These are phyloP conservation scores for Prunus dulcis DNA, from an alignment of 306 rosid genomes.

Conservation along the genomic window DNA sequence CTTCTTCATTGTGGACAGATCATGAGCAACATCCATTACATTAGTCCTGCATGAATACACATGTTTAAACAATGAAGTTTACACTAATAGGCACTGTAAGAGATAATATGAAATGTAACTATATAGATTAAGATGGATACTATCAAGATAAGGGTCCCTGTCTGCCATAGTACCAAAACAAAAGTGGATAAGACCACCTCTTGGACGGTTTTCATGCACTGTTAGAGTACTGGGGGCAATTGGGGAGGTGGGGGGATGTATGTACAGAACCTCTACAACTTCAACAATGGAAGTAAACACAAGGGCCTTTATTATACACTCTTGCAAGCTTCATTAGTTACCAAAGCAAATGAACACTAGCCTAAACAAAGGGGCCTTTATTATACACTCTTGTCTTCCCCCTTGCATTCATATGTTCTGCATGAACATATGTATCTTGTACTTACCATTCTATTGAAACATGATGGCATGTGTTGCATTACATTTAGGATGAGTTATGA, in stretches of 20 bases:
- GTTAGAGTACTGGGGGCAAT: too few relatives aligned
- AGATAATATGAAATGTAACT: neutral
- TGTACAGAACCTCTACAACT: neutral
- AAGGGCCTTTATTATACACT: neutral
- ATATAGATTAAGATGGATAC: neutral
- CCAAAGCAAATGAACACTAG: neutral
- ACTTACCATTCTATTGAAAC: neutral
- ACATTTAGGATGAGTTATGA: neutral
- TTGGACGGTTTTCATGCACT: neutral
- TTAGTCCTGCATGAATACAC: conserved; percentile 58
- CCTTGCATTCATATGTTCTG: neutral
- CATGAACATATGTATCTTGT: neutral
- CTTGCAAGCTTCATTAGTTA: neutral
- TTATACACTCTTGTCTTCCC: neutral
- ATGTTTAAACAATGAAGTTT: conserved; percentile 15
- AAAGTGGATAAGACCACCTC: neutral
- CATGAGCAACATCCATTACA: conserved; percentile 50
- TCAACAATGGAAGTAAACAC: neutral
- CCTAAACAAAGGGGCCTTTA: too few relatives aligned
- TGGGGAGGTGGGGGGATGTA: too few relatives aligned
- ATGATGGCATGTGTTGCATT: neutral
- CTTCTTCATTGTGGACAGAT: conserved; percentile 50
- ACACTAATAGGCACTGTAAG: conserved; percentile 19
- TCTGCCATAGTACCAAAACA: neutral
- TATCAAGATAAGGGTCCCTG: neutral